phyloP scores from a whole-genome alignment of 371 early-diverging fungal genomes.

The Nosema muscidifuracis region DNA sequence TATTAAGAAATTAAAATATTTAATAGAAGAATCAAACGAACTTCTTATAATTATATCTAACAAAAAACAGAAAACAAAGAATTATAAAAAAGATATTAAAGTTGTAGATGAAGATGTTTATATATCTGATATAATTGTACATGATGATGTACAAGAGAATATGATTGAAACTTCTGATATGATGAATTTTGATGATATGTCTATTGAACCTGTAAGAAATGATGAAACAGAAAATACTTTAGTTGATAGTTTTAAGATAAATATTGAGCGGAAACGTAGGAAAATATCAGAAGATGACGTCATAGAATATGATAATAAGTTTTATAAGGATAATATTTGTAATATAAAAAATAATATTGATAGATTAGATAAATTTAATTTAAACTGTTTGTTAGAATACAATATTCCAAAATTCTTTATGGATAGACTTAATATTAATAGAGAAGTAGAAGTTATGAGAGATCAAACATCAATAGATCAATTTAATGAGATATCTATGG shows the following conservation, averaged over 20 bases:
- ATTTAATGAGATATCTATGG: slow-evolving; percentile 4
- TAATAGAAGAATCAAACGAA: background rate
- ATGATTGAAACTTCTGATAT: background rate
- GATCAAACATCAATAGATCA: slow-evolving; percentile 5
- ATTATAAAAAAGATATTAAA: background rate
- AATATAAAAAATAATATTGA: background rate
- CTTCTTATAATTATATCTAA: background rate
- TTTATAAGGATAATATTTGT: slow-evolving; percentile 13
- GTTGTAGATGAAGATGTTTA: background rate
- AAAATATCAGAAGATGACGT: slow-evolving; percentile 13
- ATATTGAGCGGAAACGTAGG: background rate
- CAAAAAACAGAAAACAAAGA: background rate
- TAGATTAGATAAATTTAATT: background rate
- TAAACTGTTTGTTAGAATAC: background rate
- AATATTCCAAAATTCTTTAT: background rate
- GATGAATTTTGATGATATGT: background rate
- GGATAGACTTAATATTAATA: background rate
- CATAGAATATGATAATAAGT: background rate
- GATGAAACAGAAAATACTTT: background rate
- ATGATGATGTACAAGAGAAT: background rate
- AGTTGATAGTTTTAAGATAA: background rate
- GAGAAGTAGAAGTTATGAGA: slow-evolving; percentile 8
- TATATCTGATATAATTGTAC: slow-evolving; percentile 2
- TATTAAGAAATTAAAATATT: background rate
- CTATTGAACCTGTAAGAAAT: background rate